A percentile compares a stretch with the other conserved stretches of the same genome.
Conservation (phyloP, 2,329 filamentous ascomycete genomes). For the Didymella pomorum region DNA sequence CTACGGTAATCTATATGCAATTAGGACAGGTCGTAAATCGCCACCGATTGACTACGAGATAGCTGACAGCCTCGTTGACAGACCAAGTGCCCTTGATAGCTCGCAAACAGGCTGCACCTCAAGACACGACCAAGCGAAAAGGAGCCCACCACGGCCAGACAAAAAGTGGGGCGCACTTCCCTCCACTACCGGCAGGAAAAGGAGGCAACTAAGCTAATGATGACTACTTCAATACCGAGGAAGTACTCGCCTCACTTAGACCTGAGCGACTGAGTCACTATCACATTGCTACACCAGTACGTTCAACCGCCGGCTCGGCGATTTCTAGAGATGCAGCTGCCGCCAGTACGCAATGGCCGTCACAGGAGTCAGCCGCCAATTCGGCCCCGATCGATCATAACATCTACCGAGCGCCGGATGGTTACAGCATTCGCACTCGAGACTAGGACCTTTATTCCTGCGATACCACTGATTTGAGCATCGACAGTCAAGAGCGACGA, state of each 20-base stretch:
- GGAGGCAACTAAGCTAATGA: neutral
- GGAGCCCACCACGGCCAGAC: neutral
- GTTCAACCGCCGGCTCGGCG: neutral
- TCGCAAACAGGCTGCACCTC: neutral
- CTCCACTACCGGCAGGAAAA: neutral
- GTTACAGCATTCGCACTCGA: neutral
- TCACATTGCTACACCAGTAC: neutral
- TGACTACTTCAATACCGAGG: conserved; percentile 2
- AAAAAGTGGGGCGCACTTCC: conserved; percentile 11
- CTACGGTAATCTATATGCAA: conserved; percentile 6
- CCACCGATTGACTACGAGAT: neutral
- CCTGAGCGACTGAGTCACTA: conserved; percentile 11
- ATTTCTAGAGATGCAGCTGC: neutral
- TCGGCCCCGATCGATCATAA: too few relatives aligned
- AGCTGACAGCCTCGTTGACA: conserved; percentile 5
- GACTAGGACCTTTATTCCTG: conserved; percentile 8
- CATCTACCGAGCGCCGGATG: neutral
- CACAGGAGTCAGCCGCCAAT: too few relatives aligned
- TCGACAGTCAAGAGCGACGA: neutral
- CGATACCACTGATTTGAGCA: conserved; percentile 1
- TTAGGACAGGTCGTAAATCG: neutral
- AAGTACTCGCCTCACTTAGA: conserved; percentile 1
- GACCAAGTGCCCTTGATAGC: conserved; percentile 7
- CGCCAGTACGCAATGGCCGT: neutral
- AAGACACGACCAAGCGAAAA: neutral